phyloP scores from a whole-genome alignment of 2,329 filamentous ascomycete genomes.

The Rhynchosporium secalis region DNA sequence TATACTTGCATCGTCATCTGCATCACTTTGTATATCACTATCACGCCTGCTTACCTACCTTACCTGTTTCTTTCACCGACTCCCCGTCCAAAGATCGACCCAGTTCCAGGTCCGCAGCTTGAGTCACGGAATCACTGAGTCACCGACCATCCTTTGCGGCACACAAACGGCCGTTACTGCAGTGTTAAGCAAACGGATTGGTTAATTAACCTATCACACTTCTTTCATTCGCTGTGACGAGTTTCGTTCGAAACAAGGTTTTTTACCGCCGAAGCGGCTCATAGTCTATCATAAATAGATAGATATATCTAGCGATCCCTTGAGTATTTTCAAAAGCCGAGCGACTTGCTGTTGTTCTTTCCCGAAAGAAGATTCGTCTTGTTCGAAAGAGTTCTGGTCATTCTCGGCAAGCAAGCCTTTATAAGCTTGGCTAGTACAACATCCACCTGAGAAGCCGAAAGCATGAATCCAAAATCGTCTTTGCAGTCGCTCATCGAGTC shows the following conservation, averaged over 20 bases:
- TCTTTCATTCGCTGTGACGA: not conserved
- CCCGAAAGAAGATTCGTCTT: not conserved
- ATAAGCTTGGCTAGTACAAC: not conserved
- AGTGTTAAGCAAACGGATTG: not conserved
- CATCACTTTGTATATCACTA: not conserved
- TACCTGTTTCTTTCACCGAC: not conserved
- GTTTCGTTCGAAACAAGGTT: no score
- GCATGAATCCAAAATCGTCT: slow-evolving; percentile 26
- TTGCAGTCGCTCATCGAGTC: slow-evolving; percentile 25
- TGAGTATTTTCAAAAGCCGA: not conserved
- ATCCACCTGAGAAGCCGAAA: slow-evolving; percentile 14
- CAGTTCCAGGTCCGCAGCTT: not conserved
- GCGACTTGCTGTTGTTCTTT: not conserved
- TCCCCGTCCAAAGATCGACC: not conserved
- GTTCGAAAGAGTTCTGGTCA: not conserved
- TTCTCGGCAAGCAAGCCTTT: not conserved
- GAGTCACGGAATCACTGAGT: not conserved
- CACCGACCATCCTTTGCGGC: no score
- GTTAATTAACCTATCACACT: not conserved
- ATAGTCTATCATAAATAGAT: not conserved
- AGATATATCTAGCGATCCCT: not conserved
- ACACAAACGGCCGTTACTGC: no score
- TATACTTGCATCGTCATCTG: not conserved
- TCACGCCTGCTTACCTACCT: no score
- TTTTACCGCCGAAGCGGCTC: no score